Conservation (phyloP, 768 basidiomycete species). For the Lentinula boryana region DNA sequence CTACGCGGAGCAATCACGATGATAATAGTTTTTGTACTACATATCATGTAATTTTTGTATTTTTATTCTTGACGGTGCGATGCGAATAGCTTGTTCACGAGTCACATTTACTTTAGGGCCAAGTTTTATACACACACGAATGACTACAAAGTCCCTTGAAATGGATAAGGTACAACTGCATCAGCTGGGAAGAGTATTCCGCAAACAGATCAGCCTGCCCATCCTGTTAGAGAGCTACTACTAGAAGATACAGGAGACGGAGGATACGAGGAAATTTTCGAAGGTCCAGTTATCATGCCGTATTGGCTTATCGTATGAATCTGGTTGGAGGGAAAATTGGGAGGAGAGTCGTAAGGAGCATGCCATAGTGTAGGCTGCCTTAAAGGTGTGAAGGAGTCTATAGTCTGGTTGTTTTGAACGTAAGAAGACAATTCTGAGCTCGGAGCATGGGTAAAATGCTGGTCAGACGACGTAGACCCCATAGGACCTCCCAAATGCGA, state of each 20-base stretch:
- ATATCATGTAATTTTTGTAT: not conserved
- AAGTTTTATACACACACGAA: too few relatives aligned
- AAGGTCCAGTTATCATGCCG: not conserved
- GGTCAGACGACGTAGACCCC: not conserved
- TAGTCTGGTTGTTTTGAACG: not conserved
- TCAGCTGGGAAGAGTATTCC: too few relatives aligned
- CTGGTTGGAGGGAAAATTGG: not conserved
- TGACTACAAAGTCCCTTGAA: not conserved
- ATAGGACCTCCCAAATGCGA: not conserved
- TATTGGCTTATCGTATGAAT: not conserved
- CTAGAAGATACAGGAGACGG: constrained; percentile 9
- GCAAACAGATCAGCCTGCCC: constrained; percentile 34
- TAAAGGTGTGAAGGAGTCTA: not conserved
- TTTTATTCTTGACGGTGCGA: not conserved
- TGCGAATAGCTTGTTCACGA: not conserved
- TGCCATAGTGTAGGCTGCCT: not conserved
- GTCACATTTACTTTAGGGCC: too few relatives aligned
- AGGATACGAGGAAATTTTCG: not conserved
- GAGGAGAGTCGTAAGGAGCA: not conserved
- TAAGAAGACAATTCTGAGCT: not conserved
- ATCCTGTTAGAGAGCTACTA: constrained; percentile 39
- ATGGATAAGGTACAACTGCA: too few relatives aligned
- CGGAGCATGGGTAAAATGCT: not conserved
- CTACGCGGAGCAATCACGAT: constrained; percentile 65
- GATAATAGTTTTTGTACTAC: constrained; percentile 18